These are phyloP conservation scores for Helotiales sp. DNA, from an alignment of 2,329 filamentous ascomycete species.

Conservation along the genomic window DNA sequence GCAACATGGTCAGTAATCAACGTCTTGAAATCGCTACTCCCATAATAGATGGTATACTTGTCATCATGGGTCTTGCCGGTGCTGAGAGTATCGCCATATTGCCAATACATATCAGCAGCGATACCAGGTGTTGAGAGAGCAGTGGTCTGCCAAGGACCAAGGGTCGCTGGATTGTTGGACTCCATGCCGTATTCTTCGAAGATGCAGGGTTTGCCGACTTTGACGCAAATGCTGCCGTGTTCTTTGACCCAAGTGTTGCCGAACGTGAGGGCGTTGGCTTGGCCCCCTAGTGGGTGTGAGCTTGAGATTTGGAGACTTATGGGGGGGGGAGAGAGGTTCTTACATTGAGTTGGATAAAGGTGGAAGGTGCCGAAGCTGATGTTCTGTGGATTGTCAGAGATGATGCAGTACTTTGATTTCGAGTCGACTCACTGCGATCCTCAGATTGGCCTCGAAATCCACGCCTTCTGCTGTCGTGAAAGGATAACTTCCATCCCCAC, in stretches of 20 bases:
- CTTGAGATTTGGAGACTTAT: neutral
- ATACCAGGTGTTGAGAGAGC: conserved; percentile 26
- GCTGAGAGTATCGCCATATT: conserved; percentile 38
- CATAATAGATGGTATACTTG: conserved; percentile 16
- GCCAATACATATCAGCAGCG: conserved; percentile 41
- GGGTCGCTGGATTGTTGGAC: conserved; percentile 21
- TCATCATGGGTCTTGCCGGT: conserved; percentile 36
- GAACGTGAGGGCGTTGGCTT: conserved; percentile 42
- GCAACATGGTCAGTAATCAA: conserved; percentile 6
- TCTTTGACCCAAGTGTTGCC: conserved; percentile 53
- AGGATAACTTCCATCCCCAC: conserved; percentile 48
- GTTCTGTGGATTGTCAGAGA: conserved; percentile 42
- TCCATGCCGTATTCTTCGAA: conserved; percentile 48
- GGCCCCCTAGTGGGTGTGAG: conserved; percentile 32
- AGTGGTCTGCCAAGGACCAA: conserved; percentile 32
- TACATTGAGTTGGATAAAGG: conserved; percentile 53
- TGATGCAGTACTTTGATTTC: neutral
- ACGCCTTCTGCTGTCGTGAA: conserved; percentile 49
- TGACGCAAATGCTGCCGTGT: conserved; percentile 48
- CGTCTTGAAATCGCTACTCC: neutral
- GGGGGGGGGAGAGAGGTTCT: neutral
- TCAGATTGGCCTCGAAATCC: conserved; percentile 53
- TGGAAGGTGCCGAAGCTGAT: conserved; percentile 60
- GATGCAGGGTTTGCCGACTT: conserved; percentile 48
- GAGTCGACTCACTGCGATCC: neutral